Base-by-base conservation (phyloP, 495 filamentous ascomycete species). In the Aspergillus conjunctus region DNA sequence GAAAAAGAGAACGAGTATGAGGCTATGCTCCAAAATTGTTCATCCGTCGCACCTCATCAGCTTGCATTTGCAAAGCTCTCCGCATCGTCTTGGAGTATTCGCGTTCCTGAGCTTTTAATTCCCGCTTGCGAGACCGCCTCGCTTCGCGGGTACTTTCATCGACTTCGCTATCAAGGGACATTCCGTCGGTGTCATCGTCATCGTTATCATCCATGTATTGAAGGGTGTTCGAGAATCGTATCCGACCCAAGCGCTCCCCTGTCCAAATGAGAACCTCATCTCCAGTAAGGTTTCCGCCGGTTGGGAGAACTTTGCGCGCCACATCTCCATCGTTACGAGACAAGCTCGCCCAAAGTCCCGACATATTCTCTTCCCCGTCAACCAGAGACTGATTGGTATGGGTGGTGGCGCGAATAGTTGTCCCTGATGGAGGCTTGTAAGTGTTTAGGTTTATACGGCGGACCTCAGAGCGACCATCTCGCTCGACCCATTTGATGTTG, bases 401-500 rank as follows among this genome's bases (percentile, higher is more conserved):
- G 4, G 4, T 8, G 18, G 15, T 17, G 1, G 62, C 37, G 26
- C n/a, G 49, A 48, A 18, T 31, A 8, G 6, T n/a, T 17, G 26
- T 58, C 30, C 49, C 41, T 17, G 59, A 34, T 17, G 11, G 67
- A 11, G 67, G 66, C 12, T 69, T 61, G 12, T 72, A 72, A 8
- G 71, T 68, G 39, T 83, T 92, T 70, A 89, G 80, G 64, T 88
- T 91, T 74, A 87, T 88, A 15, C 84, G 83, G 26, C 93, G 85
- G 45, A 92, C 88, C 64, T 91, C 85, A n/a, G 87, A 86, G 55
- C 86, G 86, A 11, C 91, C 92, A 66, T 97, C 91, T 22, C 92
- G 82, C 73, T 98, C 93, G 22, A 94, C 83, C 93, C 93, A 97
- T 73, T 92, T 96, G 59, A 98, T 70, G 59, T 87, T 87, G 0